Evolutionary conservation across 75 land plant species (phyloP).

Genomic region (Chamaecyparis obtusa): DNA sequence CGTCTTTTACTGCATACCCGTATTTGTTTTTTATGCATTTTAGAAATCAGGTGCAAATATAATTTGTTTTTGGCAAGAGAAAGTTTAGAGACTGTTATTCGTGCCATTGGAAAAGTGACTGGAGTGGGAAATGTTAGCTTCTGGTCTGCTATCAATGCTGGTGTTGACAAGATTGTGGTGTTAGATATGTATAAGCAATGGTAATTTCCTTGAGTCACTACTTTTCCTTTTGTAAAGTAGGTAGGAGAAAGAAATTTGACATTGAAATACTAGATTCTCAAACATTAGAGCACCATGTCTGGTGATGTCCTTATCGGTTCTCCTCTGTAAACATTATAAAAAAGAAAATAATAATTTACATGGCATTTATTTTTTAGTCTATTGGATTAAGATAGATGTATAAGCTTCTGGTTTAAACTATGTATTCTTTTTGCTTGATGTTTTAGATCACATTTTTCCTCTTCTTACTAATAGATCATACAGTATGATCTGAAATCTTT

Average conservation of each 20-base stretch:
- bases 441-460: too few species aligned
- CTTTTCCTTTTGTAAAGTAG: neutral
- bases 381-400: too few species aligned
- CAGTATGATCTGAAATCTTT: too few species aligned
- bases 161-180: slow-evolving; percentile 75
- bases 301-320: too few species aligned
- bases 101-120: slow-evolving; percentile 58
- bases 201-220: slow-evolving; percentile 19
- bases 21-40: neutral
- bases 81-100: slow-evolving; percentile 44
- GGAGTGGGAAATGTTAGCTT: slow-evolving; percentile 87
- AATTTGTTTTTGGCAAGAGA: slow-evolving; percentile 13
- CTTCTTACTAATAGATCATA: too few species aligned
- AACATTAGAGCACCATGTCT: too few species aligned
- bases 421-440: too few species aligned
- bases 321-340: too few species aligned
- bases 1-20: neutral
- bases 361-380: too few species aligned
- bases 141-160: slow-evolving; percentile 79
- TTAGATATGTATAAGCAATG: slow-evolving; percentile 96
- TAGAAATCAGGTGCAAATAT: neutral
- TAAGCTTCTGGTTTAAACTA: too few species aligned
- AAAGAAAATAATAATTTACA: too few species aligned
- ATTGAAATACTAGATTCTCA: neutral
- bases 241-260: neutral